phyloP scores from a whole-genome alignment of 495 filamentous ascomycete species.

The Aspergillus steynii region DNA sequence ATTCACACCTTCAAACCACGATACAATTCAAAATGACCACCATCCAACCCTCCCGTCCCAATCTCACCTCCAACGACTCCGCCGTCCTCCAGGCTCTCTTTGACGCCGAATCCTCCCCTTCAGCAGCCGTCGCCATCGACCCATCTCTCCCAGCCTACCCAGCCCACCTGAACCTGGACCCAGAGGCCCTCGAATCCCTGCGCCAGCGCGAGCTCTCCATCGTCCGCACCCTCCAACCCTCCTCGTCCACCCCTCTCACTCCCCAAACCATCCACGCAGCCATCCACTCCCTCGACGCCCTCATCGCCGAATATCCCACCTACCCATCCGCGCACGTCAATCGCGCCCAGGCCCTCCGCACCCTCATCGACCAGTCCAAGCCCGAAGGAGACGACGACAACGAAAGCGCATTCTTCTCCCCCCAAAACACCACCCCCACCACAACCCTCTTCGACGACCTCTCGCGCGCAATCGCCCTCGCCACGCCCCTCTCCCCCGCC shows the following conservation, averaged over 20 bases:
- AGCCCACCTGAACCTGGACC: constrained; percentile 26
- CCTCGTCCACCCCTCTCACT: constrained; percentile 10
- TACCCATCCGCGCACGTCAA: constrained; percentile 80
- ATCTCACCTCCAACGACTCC: constrained; percentile 67
- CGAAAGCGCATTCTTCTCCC: constrained; percentile 18
- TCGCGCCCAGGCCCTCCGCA: constrained; percentile 68
- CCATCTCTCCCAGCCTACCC: constrained; percentile 61
- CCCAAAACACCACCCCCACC: constrained; percentile 21
- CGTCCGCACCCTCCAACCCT: constrained; percentile 31
- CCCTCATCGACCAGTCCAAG: constrained; percentile 36
- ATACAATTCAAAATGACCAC: constrained; percentile 22
- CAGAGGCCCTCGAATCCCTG: constrained; percentile 22
- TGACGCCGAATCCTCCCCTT: constrained; percentile 71
- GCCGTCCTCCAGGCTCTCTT: constrained; percentile 76
- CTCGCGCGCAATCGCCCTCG: constrained; percentile 63
- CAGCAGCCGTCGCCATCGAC: constrained; percentile 54
- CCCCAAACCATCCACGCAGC: constrained; percentile 28
- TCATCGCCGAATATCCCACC: constrained; percentile 58
- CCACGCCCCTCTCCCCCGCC: constrained; percentile 52
- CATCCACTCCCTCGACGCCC: constrained; percentile 44
- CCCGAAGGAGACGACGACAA: constrained; percentile 7
- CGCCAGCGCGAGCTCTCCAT: constrained; percentile 32
- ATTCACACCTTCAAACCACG: not conserved
- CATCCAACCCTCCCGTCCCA: constrained; percentile 47
- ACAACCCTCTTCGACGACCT: constrained; percentile 60